Percentiles rank a stretch among this genome's conserved stretches.
Evolutionary conservation across 1,139 yeast genomes (phyloP).

Genomic region (Suhomyces coccinellae): DNA sequence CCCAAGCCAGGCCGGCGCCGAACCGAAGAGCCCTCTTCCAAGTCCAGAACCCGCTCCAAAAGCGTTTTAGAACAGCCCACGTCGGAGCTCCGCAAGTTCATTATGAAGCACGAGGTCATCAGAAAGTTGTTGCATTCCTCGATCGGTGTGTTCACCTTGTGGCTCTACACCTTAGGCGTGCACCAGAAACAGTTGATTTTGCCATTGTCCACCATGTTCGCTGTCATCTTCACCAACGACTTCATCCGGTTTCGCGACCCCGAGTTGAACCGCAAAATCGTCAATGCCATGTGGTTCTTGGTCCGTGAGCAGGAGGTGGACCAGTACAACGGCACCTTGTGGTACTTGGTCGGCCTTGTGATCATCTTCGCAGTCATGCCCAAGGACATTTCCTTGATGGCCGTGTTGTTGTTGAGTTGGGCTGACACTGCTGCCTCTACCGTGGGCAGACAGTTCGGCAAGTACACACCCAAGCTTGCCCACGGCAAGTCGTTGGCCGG

Average conservation of each 20-base stretch:
- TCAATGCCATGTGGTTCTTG: conserved; percentile 68
- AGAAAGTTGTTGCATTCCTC: conserved; percentile 85
- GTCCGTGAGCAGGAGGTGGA: conserved; percentile 81
- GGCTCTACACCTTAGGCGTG: conserved; percentile 65
- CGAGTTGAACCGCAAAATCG: conserved; percentile 61
- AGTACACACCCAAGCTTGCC: conserved; percentile 76
- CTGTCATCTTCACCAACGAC: conserved; percentile 63
- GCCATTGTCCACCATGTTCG: conserved; percentile 56
- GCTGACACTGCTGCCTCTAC: conserved; percentile 98
- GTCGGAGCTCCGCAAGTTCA: conserved; percentile 45
- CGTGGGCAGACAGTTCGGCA: conserved; percentile 80
- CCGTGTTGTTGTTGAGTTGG: conserved; percentile 86
- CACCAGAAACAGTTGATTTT: conserved; percentile 57
- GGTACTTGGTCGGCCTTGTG: conserved; percentile 77
- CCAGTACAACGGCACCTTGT: conserved; percentile 76
- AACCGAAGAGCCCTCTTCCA: neutral
- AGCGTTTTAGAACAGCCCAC: conserved; percentile 1
- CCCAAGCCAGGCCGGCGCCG: neutral
- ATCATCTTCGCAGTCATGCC: conserved; percentile 70
- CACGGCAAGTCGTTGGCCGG: conserved; percentile 86
- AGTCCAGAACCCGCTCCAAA: neutral
- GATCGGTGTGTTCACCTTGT: conserved; percentile 78
- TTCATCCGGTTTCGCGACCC: conserved; percentile 62
- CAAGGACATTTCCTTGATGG: conserved; percentile 76
- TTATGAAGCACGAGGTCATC: conserved; percentile 82